phyloP scores from a whole-genome alignment of 305 asterid genomes.

The Solanum hybrid region DNA sequence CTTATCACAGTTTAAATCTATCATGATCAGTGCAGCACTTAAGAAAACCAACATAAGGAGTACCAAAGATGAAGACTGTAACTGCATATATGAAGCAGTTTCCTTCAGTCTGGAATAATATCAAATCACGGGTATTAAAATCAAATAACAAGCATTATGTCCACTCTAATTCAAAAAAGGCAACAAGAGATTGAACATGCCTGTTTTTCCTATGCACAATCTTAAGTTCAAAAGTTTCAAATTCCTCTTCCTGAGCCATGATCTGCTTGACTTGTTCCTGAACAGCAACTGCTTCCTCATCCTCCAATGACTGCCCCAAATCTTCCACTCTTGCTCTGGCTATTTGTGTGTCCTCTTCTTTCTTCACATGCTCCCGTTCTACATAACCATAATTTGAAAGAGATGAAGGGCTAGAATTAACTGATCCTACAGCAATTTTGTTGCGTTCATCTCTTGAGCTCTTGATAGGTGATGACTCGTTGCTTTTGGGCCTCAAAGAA shows the following conservation, averaged over 20 bases:
- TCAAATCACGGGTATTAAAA: neutral
- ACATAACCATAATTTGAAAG: conserved; percentile 54
- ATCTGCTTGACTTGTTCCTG: conserved; percentile 86
- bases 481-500: conserved; percentile 43
- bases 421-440: conserved; percentile 40
- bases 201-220: conserved; percentile 88
- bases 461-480: conserved; percentile 40
- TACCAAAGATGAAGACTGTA: neutral
- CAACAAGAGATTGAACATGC: conserved; percentile 20
- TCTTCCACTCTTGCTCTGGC: conserved; percentile 42
- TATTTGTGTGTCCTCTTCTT: conserved; percentile 28
- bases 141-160: conserved; percentile 8
- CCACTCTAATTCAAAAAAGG: neutral
- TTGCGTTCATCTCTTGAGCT: conserved; percentile 43
- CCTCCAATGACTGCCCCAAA: conserved; percentile 49
- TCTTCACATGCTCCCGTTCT: conserved; percentile 35
- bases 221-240: conserved; percentile 68
- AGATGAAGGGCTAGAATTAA: conserved; percentile 62
- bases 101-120: neutral
- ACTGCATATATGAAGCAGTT: neutral
- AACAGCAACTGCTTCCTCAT: conserved; percentile 73
- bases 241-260: conserved; percentile 79
- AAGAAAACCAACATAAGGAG: neutral
- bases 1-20: neutral
- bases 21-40: neutral